Conservation (phyloP, 768 basidiomycete species). For the Xerocomellus intermedius region DNA sequence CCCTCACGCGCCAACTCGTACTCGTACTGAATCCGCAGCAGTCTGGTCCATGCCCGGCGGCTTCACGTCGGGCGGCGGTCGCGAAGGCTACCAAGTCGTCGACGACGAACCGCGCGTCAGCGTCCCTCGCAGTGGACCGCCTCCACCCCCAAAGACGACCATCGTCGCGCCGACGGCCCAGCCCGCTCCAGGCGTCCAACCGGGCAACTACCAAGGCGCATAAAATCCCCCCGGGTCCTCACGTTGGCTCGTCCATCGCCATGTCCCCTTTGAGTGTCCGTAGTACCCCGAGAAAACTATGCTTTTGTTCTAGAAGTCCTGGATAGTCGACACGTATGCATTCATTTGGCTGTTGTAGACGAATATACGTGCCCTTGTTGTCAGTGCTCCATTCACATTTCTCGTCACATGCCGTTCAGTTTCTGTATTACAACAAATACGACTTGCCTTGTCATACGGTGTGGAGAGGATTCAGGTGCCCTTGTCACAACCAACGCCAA, state of each 20-base stretch:
- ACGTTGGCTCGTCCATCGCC: too few relatives aligned
- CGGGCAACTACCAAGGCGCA: constrained; percentile 29
- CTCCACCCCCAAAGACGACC: constrained; percentile 16
- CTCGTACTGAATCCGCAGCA: constrained; percentile 24
- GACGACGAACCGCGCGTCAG: constrained; percentile 41
- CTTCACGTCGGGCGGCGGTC: constrained; percentile 47
- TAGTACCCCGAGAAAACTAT: neutral
- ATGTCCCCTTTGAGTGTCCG: neutral
- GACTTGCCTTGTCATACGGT: neutral
- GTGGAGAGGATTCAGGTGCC: too few relatives aligned
- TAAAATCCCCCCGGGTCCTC: too few relatives aligned
- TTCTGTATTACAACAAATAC: neutral
- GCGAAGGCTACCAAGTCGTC: constrained; percentile 62
- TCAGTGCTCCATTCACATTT: too few relatives aligned
- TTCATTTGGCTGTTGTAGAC: neutral
- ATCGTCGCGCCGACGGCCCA: constrained; percentile 12
- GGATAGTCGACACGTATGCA: neutral
- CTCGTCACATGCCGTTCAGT: too few relatives aligned
- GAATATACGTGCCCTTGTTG: neutral
- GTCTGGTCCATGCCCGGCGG: constrained; percentile 82
- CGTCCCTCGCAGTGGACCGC: constrained; percentile 10
- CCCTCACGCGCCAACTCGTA: too few relatives aligned
- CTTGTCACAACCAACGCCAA: too few relatives aligned
- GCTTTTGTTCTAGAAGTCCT: neutral
- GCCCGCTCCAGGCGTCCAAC: constrained; percentile 13